A percentile compares a stretch with the other conserved stretches of the same genome.
Conservation (phyloP, 1,139 yeast genomes). For the Sugiyamaella japonica region DNA sequence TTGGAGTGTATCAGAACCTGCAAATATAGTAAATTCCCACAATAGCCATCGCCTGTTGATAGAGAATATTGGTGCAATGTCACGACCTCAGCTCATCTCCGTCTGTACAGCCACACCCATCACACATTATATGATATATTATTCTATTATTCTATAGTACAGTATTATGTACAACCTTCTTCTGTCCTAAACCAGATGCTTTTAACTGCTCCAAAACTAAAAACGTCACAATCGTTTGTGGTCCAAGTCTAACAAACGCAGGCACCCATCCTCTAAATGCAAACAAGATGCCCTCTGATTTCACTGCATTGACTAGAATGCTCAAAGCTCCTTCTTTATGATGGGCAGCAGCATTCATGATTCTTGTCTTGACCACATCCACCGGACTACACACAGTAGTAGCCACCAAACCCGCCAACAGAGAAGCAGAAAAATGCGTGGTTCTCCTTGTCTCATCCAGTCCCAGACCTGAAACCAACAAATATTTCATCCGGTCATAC, state of each 20-base stretch:
- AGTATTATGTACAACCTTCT: background rate
- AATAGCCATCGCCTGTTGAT: too few relatives aligned
- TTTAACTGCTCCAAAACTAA: conserved; percentile 76
- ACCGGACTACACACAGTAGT: conserved; percentile 92
- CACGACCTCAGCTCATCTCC: too few relatives aligned
- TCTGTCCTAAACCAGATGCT: conserved; percentile 40
- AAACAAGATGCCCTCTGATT: conserved; percentile 69
- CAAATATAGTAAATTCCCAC: too few relatives aligned
- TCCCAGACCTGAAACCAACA: conserved; percentile 52
- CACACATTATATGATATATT: background rate
- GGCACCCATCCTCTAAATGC: conserved; percentile 93
- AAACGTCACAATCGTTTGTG: conserved; percentile 85
- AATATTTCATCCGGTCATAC: conserved; percentile 70
- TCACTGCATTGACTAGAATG: conserved; percentile 58
- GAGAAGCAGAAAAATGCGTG: conserved; percentile 76
- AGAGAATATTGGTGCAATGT: too few relatives aligned
- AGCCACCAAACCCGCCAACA: conserved; percentile 81
- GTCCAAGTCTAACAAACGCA: conserved; percentile 81
- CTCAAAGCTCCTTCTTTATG: conserved; percentile 50
- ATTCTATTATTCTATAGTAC: background rate
- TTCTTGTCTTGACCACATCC: conserved; percentile 84
- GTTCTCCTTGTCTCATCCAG: conserved; percentile 62
- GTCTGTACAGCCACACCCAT: too few relatives aligned
- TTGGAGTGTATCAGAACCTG: too few relatives aligned
- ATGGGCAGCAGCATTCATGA: conserved; percentile 60